phyloP scores from a whole-genome alignment of 148 eudicot species.

The Rhododendron vialii region DNA sequence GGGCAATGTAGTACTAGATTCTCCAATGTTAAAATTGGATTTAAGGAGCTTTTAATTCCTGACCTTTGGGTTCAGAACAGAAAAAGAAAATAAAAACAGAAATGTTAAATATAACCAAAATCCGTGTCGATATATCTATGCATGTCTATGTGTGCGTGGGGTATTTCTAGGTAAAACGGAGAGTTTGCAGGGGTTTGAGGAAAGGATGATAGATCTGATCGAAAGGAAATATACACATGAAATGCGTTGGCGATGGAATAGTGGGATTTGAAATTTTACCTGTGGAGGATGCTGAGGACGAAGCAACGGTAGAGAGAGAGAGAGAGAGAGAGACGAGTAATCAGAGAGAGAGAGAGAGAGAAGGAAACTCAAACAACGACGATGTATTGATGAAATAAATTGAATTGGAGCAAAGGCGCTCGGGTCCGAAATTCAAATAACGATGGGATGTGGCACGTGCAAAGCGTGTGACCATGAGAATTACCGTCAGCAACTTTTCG shows the following conservation, averaged over 20 bases:
- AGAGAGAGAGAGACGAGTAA: not conserved
- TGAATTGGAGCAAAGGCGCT: conserved; percentile 15
- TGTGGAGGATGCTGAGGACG: not conserved
- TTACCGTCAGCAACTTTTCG: not conserved
- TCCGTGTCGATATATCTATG: not conserved
- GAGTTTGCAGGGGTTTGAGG: not conserved
- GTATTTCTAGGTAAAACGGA: not conserved
- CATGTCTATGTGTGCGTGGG: not conserved
- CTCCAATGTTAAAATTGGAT: not conserved
- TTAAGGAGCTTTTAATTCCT: not conserved
- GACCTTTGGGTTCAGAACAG: not conserved
- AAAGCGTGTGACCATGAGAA: not conserved
- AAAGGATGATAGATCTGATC: not conserved
- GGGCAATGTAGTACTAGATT: not conserved
- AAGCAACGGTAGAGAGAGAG: not conserved
- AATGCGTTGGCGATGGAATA: not conserved
- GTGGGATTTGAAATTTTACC: not conserved
- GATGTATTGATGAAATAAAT: not conserved
- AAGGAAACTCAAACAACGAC: not conserved
- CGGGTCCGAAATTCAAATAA: conserved; percentile 22
- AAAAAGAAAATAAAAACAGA: not conserved
- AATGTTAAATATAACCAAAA: not conserved
- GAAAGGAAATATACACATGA: not conserved
- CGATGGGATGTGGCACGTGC: conserved; percentile 1
- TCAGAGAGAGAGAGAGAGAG: not conserved